Percentiles rank a stretch among this genome's conserved stretches.
Evolutionary conservation across 2,329 filamentous ascomycete genomes (phyloP).

Genomic region (Aspergillus quadrilineatus): DNA sequence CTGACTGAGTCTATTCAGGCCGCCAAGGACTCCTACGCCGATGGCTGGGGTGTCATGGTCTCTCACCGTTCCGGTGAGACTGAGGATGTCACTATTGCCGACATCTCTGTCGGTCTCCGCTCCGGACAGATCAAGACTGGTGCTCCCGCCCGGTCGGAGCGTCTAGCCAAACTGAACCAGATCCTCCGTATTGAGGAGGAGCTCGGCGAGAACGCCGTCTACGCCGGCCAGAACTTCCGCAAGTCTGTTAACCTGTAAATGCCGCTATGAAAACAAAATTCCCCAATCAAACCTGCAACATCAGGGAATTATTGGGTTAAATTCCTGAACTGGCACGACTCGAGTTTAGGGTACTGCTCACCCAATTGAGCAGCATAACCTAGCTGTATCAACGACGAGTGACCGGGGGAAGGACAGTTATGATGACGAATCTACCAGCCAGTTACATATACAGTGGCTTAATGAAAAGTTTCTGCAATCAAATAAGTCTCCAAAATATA

Average conservation of each 20-base stretch:
- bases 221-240: slow-evolving; percentile 90
- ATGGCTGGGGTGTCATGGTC: slow-evolving; percentile 98
- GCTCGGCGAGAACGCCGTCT: slow-evolving; percentile 86
- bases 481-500: background rate
- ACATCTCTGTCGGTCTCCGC: slow-evolving; percentile 95
- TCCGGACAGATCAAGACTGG: slow-evolving; percentile 98
- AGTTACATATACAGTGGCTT: slow-evolving; percentile 23
- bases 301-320: slow-evolving; percentile 9
- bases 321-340: slow-evolving; percentile 9
- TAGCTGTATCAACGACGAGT: slow-evolving; percentile 11
- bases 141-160: slow-evolving; percentile 93
- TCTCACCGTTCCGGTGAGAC: slow-evolving; percentile 99
- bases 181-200: slow-evolving; percentile 99
- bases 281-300: background rate
- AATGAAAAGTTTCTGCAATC: slow-evolving; percentile 22
- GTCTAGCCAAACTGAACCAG: slow-evolving; percentile 99
- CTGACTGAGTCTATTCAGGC: slow-evolving; percentile 98
- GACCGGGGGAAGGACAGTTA: slow-evolving; percentile 21
- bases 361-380: background rate
- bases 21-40: slow-evolving; percentile 95
- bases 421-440: slow-evolving; percentile 28
- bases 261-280: slow-evolving; percentile 15
- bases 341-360: slow-evolving; percentile 7
- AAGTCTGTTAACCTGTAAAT: slow-evolving; percentile 81
- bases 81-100: slow-evolving; percentile 98